Evolutionary conservation across 768 basidiomycete species (phyloP).

Genomic region (Filobasidium wieringae): DNA sequence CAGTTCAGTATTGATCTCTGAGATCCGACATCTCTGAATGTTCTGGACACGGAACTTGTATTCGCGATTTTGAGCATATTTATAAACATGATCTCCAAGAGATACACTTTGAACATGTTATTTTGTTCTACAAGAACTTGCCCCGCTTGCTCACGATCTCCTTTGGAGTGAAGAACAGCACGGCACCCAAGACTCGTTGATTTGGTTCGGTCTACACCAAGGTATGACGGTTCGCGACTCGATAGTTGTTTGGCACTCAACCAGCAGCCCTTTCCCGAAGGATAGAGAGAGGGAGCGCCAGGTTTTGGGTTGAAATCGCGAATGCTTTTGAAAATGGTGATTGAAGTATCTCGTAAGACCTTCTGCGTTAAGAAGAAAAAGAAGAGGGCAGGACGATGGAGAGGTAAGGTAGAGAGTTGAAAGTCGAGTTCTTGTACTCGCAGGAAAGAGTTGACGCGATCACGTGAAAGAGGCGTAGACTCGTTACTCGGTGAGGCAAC

Average conservation of each 20-base stretch:
- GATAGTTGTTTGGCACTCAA: background rate
- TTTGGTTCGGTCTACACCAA: background rate
- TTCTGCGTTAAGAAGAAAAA: slow-evolving; percentile 1
- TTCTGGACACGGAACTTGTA: no score
- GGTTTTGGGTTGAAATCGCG: background rate
- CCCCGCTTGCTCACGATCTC: background rate
- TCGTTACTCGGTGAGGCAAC: no score
- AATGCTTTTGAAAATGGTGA: slow-evolving; percentile 3
- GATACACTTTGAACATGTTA: no score
- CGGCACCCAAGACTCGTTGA: slow-evolving; percentile 1
- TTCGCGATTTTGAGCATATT: no score
- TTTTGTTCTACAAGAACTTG: background rate
- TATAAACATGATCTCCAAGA: no score
- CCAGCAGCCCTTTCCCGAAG: background rate
- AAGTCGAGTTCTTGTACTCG: no score
- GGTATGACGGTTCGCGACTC: background rate
- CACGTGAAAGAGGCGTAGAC: no score
- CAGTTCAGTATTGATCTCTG: no score
- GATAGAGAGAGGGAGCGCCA: background rate
- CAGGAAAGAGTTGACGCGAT: no score
- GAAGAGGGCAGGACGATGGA: no score
- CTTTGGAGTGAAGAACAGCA: background rate
- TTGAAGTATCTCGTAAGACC: background rate
- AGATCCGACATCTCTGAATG: no score
- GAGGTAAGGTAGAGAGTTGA: no score